Evolutionary conservation across 2,329 filamentous ascomycete species (phyloP), one percentile per base, ranked within the genome.

Genomic region (Plectosphaerella cucumerina): DNA sequence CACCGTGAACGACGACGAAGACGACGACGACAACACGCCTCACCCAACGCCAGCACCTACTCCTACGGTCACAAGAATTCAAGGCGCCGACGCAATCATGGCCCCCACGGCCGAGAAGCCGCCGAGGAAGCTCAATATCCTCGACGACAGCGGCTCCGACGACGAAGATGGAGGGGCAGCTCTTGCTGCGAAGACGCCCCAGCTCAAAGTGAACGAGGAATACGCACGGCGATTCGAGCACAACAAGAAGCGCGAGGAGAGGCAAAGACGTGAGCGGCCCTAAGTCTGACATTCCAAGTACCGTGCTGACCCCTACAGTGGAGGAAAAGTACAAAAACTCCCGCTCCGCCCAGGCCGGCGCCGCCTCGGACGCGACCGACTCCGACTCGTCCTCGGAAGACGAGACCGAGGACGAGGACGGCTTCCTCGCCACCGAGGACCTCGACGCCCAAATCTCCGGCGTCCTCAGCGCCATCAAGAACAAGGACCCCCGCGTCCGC

Each of bases 201-300:
- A 68, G 26, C 80, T 97, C 66, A 91, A 88, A 66, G 86, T 99
- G 70, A 97, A 99, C 69, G 78, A 91, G 66, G 90, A 95, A 48
- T 99, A 86, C 68, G 94, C 94, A 42, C 84, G 82, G 59, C 81
- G 90, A 39, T 97, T 96, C 61, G 94, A 99, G 69, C 81, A 97
- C 72, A 99, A 99, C 73, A 97, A 97, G 75, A 96, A 96, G 74
- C 83, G 93, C 52, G 92, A 96, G 65, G 94, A 99, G 67, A 74
- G 84, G 56, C 86, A 91, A 15, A 79, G 81, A 63, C 68, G 86
- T 88, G 63, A 61, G 82, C 70, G 23, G 15, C 17, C 17, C 42
- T n/a, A 35, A 31, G 8, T 20, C 10, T 10, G 4, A 17, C 3
- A 26, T 2, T n/a, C n/a, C n/a, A n/a, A n/a, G n/a, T n/a, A n/a